These are phyloP conservation scores for Camelina sativa DNA, from an alignment of 345 rosid species.

Conservation along the genomic window DNA sequence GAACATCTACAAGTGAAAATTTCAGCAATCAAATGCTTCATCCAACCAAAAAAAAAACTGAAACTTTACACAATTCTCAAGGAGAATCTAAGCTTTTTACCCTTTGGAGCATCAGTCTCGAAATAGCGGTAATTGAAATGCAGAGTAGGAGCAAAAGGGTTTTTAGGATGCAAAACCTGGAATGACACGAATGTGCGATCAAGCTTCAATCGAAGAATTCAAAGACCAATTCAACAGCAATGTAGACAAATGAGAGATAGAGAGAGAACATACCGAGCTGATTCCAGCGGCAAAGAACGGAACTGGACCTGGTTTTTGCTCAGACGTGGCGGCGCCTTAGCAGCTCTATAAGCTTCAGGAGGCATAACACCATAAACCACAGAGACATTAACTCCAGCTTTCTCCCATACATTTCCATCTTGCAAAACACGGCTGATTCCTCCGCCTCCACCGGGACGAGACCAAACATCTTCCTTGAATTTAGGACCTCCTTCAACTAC, in stretches of 20 bases:
- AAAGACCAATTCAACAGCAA: not conserved
- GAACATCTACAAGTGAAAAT: constrained; percentile 54
- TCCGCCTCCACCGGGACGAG: constrained; percentile 94
- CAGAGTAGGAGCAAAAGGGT: constrained; percentile 88
- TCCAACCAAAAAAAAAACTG: constrained; percentile 12
- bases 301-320: constrained; percentile 74
- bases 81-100: constrained; percentile 37
- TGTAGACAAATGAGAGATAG: not conserved
- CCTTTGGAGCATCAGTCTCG: constrained; percentile 66
- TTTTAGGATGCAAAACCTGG: constrained; percentile 48
- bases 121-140: constrained; percentile 43
- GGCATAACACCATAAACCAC: constrained; percentile 94
- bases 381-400: constrained; percentile 96
- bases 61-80: not conserved
- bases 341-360: constrained; percentile 95
- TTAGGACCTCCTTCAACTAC: constrained; percentile 59
- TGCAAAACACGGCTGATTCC: constrained; percentile 93
- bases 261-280: constrained; percentile 48
- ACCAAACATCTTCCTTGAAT: constrained; percentile 97
- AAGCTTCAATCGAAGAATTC: not conserved
- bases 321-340: constrained; percentile 58
- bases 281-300: constrained; percentile 94
- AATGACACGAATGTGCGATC: constrained; percentile 2
- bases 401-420: constrained; percentile 90
- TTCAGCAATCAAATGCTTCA: not conserved